phyloP scores from a whole-genome alignment of 768 basidiomycete species.

The Nidularia pulvinata region DNA sequence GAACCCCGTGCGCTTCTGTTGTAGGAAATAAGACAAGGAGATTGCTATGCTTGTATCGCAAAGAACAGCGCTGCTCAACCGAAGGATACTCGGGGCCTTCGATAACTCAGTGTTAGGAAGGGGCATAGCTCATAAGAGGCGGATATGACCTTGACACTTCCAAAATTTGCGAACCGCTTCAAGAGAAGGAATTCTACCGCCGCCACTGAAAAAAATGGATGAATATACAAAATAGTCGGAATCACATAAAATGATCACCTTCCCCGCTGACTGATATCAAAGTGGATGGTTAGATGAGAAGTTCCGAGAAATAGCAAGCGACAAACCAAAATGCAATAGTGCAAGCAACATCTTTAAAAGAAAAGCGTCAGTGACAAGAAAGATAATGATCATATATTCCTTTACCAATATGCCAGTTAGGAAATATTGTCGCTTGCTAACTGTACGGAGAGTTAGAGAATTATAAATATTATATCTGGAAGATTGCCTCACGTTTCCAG shows the following conservation, averaged over 20 bases:
- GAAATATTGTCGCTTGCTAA: constrained; percentile 15
- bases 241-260: constrained; percentile 8
- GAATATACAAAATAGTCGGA: neutral
- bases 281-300: neutral
- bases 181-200: constrained; percentile 22
- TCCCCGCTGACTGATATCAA: constrained; percentile 21
- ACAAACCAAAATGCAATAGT: constrained; percentile 23
- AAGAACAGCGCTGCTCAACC: constrained; percentile 24
- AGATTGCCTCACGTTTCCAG: constrained; percentile 18
- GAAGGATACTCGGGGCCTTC: constrained; percentile 24
- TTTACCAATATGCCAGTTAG: constrained; percentile 17
- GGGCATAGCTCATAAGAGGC: neutral
- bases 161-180: constrained; percentile 15
- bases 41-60: constrained; percentile 28
- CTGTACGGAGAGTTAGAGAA: constrained; percentile 6
- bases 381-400: neutral
- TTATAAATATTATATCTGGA: neutral
- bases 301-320: neutral
- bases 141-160: constrained; percentile 18
- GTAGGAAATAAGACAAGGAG: constrained; percentile 24
- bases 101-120: neutral
- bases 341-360: constrained; percentile 18
- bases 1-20: constrained; percentile 28
- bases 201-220: constrained; percentile 14
- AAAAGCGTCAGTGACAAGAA: neutral